Evolutionary conservation across 2,329 filamentous ascomycete species (phyloP).

Genomic region (Verticillium nubilum): DNA sequence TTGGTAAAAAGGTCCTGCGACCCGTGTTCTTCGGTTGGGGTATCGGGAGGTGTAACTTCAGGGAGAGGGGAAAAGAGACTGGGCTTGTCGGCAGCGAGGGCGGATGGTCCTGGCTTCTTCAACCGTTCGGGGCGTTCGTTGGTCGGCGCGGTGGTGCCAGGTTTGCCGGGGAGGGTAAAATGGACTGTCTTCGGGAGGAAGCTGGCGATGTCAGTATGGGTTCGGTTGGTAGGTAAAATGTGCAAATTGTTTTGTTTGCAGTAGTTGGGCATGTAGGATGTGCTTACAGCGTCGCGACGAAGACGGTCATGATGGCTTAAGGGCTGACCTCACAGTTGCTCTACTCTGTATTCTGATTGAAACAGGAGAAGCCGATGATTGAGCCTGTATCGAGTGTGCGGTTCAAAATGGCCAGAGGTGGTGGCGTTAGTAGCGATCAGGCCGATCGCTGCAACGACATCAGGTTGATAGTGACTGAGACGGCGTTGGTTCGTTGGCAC

Average conservation of each 20-base stretch:
- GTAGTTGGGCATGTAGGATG: not conserved
- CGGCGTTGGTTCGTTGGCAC: not conserved
- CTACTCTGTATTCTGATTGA: not conserved
- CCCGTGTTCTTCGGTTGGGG: constrained; percentile 41
- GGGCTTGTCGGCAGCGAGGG: constrained; percentile 21
- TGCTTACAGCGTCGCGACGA: constrained; percentile 44
- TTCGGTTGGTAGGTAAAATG: not conserved
- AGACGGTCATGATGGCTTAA: constrained; percentile 37
- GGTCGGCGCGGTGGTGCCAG: constrained; percentile 19
- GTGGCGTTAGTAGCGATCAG: not conserved
- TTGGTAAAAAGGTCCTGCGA: constrained; percentile 48
- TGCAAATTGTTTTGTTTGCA: constrained; percentile 4
- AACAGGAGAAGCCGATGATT: not conserved
- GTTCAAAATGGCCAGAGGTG: not conserved
- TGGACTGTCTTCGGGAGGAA: constrained; percentile 91
- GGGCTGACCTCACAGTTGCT: not conserved
- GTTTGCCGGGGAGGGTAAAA: constrained; percentile 62
- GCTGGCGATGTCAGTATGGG: constrained; percentile 36
- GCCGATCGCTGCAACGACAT: not conserved
- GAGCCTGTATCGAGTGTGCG: not conserved
- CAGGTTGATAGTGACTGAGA: not conserved
- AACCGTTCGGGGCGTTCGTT: constrained; percentile 17
- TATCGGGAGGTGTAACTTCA: constrained; percentile 50
- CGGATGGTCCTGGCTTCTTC: not conserved
- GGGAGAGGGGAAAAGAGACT: constrained; percentile 47